Percentiles rank a stretch among this genome's conserved stretches.
phyloP scores from a whole-genome alignment of 805 yeast species.

The Schwanniomyces vanrijiae region DNA sequence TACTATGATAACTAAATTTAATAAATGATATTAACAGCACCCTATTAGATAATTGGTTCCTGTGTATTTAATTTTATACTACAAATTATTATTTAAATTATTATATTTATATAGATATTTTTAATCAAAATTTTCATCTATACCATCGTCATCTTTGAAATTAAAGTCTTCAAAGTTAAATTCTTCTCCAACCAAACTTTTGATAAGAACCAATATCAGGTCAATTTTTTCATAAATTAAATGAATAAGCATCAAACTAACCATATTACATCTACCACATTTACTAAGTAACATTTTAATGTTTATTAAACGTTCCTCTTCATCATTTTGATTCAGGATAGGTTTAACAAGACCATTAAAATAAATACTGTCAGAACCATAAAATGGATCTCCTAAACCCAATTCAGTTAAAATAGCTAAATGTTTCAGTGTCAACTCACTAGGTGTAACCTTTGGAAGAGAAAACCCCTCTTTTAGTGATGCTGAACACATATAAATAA shows the following conservation, averaged over 20 bases:
- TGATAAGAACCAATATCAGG: constrained; percentile 26
- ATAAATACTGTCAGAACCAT: constrained; percentile 4
- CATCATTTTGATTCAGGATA: no score
- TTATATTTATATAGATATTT: background rate
- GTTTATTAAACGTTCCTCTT: constrained; percentile 10
- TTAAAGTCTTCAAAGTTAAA: constrained; percentile 19
- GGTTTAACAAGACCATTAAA: background rate
- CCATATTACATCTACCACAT: constrained; percentile 30
- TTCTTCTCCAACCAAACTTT: constrained; percentile 35
- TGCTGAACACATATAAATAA: constrained; percentile 30
- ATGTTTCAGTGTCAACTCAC: constrained; percentile 29
- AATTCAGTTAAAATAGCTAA: constrained; percentile 16
- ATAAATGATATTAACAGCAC: no score
- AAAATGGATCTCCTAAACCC: constrained; percentile 4
- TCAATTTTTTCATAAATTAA: constrained; percentile 29
- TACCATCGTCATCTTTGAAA: constrained; percentile 2
- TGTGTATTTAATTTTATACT: no score
- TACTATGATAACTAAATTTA: no score
- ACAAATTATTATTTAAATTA: no score
- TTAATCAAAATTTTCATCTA: background rate
- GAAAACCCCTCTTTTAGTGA: constrained; percentile 22
- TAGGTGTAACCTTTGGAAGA: constrained; percentile 32
- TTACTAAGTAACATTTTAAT: constrained; percentile 24
- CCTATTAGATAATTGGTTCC: no score
- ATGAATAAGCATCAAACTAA: constrained; percentile 27